A percentile compares a stretch with the other conserved stretches of the same genome.
These are phyloP conservation scores for Rugonectria rugulosa DNA, from an alignment of 2,329 filamentous ascomycete species.

Conservation along the genomic window DNA sequence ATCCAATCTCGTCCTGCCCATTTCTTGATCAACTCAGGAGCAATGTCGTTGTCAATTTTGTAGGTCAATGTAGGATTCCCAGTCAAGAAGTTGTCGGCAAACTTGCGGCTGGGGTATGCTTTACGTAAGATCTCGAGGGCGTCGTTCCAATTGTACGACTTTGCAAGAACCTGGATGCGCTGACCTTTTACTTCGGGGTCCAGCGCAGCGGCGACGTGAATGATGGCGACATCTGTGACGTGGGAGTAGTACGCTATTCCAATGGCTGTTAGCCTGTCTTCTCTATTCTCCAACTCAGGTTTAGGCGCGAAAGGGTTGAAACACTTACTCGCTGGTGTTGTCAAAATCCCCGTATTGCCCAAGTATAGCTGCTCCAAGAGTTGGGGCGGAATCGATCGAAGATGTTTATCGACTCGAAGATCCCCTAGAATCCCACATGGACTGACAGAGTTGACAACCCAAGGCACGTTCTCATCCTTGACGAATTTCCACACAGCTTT, in stretches of 20 bases:
- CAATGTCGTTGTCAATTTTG: slow-evolving; percentile 26
- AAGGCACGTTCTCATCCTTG: slow-evolving; percentile 22
- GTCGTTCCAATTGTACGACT: slow-evolving; percentile 31
- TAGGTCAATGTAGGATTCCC: slow-evolving; percentile 24
- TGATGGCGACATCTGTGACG: slow-evolving; percentile 27
- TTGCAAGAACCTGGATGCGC: slow-evolving; percentile 19
- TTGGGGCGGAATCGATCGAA: slow-evolving; percentile 26
- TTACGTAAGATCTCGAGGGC: slow-evolving; percentile 20
- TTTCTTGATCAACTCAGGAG: slow-evolving; percentile 18
- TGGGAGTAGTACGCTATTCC: slow-evolving; percentile 31
- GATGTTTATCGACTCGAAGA: slow-evolving; percentile 20
- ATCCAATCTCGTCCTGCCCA: slow-evolving; percentile 33
- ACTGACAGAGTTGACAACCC: slow-evolving; percentile 30
- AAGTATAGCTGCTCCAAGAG: slow-evolving; percentile 29
- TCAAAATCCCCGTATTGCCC: slow-evolving; percentile 17
- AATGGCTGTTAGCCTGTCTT: not conserved
- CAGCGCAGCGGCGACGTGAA: slow-evolving; percentile 27
- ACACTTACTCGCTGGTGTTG: slow-evolving; percentile 21
- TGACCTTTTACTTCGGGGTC: slow-evolving; percentile 21
- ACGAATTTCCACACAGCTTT: slow-evolving; percentile 34
- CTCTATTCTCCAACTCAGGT: not conserved
- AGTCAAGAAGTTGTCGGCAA: slow-evolving; percentile 24
- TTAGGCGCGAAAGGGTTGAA: not conserved
- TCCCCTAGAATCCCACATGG: slow-evolving; percentile 27
- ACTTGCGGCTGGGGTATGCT: slow-evolving; percentile 12